Evolutionary conservation across 768 basidiomycete genomes (phyloP).

Genomic region (Calocera cornea): DNA sequence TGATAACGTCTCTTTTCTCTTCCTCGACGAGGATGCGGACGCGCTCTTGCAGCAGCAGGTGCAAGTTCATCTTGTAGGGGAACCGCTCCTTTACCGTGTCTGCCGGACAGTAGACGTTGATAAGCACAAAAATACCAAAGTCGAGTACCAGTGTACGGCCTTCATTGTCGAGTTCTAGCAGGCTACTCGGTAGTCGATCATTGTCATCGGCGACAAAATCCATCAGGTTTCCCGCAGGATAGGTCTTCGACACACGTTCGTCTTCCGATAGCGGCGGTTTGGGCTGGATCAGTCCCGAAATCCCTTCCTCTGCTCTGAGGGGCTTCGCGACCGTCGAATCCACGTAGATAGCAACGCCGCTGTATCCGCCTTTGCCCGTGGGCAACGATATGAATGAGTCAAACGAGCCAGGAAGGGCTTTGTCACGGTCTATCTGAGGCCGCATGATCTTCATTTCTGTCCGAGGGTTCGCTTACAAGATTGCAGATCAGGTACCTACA

Average conservation of each 20-base stretch:
- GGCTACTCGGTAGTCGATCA: conserved; percentile 24
- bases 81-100: conserved; percentile 32
- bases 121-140: conserved; percentile 32
- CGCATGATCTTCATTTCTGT: conserved; percentile 31
- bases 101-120: conserved; percentile 35
- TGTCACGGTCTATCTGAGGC: conserved; percentile 23
- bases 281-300: conserved; percentile 12
- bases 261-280: conserved; percentile 7
- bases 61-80: conserved; percentile 32
- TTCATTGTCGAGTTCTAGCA: conserved; percentile 28
- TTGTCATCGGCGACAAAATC: conserved; percentile 33
- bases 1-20: conserved; percentile 28
- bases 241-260: conserved; percentile 34
- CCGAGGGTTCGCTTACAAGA: background rate
- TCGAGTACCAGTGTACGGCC: conserved; percentile 30
- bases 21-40: conserved; percentile 22
- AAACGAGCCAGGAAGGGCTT: conserved; percentile 26
- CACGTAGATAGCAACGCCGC: conserved; percentile 31
- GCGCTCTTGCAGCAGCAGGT: conserved; percentile 25
- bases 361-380: conserved; percentile 27
- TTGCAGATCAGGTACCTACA: conserved; percentile 2
- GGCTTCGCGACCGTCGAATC: conserved; percentile 25
- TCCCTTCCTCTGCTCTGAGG: conserved; percentile 31
- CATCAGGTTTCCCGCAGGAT: conserved; percentile 40
- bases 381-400: conserved; percentile 32